Conservation (phyloP, 176 grass and related monocot genomes). For the Juncus inflexus region DNA sequence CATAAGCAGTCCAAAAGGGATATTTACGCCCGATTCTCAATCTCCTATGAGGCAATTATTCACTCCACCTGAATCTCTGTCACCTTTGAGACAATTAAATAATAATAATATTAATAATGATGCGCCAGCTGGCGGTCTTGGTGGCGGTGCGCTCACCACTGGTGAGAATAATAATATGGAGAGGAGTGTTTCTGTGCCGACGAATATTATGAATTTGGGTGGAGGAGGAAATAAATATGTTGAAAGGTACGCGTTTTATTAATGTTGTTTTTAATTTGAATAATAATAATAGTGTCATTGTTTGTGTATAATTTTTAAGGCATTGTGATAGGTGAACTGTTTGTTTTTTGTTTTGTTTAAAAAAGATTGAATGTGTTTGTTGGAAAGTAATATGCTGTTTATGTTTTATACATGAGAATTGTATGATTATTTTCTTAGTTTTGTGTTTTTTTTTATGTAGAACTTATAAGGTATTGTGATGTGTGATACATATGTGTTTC, state of each 20-base stretch:
- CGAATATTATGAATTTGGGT: conserved; percentile 32
- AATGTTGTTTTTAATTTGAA: no score
- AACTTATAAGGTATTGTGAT: no score
- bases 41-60: conserved; percentile 36
- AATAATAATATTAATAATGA: conserved; percentile 3
- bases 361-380: not conserved
- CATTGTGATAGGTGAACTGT: conserved; percentile 48
- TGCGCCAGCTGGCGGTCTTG: conserved; percentile 8
- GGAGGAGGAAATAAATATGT: no score
- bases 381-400: not conserved
- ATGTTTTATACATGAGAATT: not conserved
- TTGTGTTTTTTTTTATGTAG: not conserved
- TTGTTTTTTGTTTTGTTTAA: not conserved
- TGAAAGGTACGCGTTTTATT: no score
- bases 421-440: not conserved
- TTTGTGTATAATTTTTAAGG: conserved; percentile 34
- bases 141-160: conserved; percentile 27
- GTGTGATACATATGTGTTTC: no score
- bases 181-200: conserved; percentile 57
- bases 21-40: conserved; percentile 32
- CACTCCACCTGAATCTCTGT: conserved; percentile 22
- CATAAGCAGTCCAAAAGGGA: conserved; percentile 30
- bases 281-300: not conserved
- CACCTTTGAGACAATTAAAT: conserved; percentile 35
- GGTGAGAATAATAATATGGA: conserved; percentile 53